Evolutionary conservation across 352 stramenopile species (phyloP).

Genomic region (Phytophthora pini): DNA sequence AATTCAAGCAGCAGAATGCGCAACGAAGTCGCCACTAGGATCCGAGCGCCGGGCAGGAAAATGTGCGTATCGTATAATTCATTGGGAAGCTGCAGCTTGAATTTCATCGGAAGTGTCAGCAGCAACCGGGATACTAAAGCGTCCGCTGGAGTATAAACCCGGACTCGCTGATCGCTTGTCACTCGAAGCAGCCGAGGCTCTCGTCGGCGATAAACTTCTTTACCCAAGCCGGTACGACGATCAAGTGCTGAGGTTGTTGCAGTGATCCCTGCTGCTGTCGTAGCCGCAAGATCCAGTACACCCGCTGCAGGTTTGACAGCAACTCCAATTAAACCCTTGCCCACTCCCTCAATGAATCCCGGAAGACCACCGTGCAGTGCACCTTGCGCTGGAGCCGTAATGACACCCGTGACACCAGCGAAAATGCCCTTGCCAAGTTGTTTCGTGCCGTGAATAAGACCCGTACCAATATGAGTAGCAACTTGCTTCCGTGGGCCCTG

Average conservation of each 20-base stretch:
- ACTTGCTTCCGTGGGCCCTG: conserved; percentile 79
- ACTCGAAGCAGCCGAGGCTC: conserved; percentile 79
- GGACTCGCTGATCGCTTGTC: conserved; percentile 76
- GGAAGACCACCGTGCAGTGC: conserved; percentile 90
- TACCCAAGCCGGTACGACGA: conserved; percentile 63
- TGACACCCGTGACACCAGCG: conserved; percentile 90
- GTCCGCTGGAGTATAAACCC: conserved; percentile 80
- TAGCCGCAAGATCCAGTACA: conserved; percentile 82
- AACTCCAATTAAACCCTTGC: conserved; percentile 87
- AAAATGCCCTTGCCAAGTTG: conserved; percentile 92
- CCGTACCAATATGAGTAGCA: conserved; percentile 85
- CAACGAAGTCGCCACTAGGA: conserved; percentile 78
- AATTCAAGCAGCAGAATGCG: conserved; percentile 62
- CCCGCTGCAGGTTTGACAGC: conserved; percentile 90
- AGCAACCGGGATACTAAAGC: conserved; percentile 73
- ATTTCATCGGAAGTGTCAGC: conserved; percentile 55
- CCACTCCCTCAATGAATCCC: conserved; percentile 90
- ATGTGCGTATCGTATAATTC: conserved; percentile 84
- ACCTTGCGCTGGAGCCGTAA: conserved; percentile 91
- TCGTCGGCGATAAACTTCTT: conserved; percentile 38
- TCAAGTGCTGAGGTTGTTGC: conserved; percentile 86
- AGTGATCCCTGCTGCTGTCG: conserved; percentile 83
- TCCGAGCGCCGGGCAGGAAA: conserved; percentile 67
- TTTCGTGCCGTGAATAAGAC: conserved; percentile 88
- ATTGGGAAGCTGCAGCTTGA: conserved; percentile 59